Evolutionary conservation across 768 basidiomycete species (phyloP).

Genomic region (Russula sp.): DNA sequence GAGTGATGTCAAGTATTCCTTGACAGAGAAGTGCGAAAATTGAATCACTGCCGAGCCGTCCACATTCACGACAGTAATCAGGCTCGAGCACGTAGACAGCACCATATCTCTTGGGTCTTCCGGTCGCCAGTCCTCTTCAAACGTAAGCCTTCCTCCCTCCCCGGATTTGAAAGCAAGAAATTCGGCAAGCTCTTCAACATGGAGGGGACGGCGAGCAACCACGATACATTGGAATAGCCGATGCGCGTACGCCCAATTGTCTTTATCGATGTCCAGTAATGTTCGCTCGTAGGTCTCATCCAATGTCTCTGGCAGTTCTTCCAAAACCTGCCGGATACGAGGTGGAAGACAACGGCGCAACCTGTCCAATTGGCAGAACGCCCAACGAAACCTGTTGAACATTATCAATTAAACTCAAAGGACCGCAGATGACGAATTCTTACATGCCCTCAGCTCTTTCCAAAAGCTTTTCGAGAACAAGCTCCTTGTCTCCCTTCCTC

Average conservation of each 20-base stretch:
- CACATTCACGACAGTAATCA: neutral
- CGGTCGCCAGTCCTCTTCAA: neutral
- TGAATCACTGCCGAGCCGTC: neutral
- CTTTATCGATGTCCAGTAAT: neutral
- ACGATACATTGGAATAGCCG: neutral
- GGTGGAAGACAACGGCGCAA: neutral
- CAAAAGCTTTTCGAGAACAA: neutral
- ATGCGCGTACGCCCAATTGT: neutral
- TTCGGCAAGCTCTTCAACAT: neutral
- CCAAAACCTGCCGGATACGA: neutral
- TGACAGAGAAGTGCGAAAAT: neutral
- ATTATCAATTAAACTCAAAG: neutral
- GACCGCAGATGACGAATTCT: neutral
- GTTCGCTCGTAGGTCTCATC: constrained; percentile 2
- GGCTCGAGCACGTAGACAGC: neutral
- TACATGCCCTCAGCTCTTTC: neutral
- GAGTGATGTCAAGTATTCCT: neutral
- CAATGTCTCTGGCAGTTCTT: neutral
- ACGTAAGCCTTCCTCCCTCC: neutral
- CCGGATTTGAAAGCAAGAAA: neutral
- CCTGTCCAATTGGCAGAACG: constrained; percentile 1
- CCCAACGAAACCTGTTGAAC: constrained; percentile 2
- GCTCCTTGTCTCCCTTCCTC: neutral
- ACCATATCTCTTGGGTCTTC: neutral
- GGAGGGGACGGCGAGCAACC: neutral